Percentiles rank a stretch among this genome's conserved stretches.
Conservation (phyloP, 768 basidiomycete species). For the Lactarius quietus region DNA sequence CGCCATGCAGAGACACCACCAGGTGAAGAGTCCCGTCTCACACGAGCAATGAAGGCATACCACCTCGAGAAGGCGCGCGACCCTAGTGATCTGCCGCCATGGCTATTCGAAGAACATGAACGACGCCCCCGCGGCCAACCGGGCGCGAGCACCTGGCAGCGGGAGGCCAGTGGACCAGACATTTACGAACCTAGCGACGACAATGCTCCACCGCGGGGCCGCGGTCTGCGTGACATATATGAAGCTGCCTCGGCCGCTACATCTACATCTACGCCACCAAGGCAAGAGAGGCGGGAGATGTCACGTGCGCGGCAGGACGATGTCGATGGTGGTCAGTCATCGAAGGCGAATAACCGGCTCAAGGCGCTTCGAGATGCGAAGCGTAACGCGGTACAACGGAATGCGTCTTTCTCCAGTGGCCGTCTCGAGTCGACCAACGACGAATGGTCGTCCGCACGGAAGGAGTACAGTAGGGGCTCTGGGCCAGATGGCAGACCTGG, state of each 20-base stretch:
- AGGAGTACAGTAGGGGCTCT: constrained; percentile 1
- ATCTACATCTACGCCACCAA: neutral
- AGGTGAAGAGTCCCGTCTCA: constrained; percentile 57
- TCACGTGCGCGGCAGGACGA: constrained; percentile 20
- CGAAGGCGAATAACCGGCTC: constrained; percentile 45
- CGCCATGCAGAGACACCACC: constrained; percentile 42
- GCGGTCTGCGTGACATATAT: constrained; percentile 40
- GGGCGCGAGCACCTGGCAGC: constrained; percentile 24
- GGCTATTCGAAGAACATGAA: constrained; percentile 62
- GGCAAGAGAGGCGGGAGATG: neutral
- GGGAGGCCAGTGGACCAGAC: constrained; percentile 15
- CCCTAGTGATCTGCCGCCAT: constrained; percentile 56
- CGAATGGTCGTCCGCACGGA: neutral
- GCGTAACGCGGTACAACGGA: constrained; percentile 32
- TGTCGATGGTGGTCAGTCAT: constrained; percentile 28
- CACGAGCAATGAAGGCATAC: constrained; percentile 64
- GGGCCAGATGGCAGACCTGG: neutral
- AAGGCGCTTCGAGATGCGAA: constrained; percentile 51
- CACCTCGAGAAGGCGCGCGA: constrained; percentile 57
- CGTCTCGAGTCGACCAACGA: neutral
- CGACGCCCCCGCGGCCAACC: constrained; percentile 35
- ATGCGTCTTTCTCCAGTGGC: neutral
- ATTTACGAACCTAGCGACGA: constrained; percentile 22
- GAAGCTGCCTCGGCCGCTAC: constrained; percentile 30
- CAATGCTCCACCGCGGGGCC: constrained; percentile 24